Percentiles rank a stretch among this genome's conserved stretches.
phyloP scores from a whole-genome alignment of 345 rosid species.

The Heritiera littoralis region DNA sequence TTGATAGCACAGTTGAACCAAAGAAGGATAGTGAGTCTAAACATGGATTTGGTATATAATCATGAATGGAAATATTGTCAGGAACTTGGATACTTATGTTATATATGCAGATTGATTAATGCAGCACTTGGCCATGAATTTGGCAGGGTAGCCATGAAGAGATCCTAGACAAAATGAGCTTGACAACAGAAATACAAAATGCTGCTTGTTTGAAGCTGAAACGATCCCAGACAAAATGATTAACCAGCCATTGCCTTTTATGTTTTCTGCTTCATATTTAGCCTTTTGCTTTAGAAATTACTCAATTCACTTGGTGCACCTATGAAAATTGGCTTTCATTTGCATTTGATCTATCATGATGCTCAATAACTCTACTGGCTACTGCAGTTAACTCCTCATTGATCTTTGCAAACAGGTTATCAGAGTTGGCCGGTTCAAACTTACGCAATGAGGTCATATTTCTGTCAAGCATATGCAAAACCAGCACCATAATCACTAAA shows the following conservation, averaged over 20 bases:
- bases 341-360: slow-evolving; percentile 4
- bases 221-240: background rate
- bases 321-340: background rate
- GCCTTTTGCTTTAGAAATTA: too few relatives aligned
- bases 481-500: slow-evolving; percentile 29
- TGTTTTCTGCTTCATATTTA: too few relatives aligned
- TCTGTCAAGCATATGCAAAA: slow-evolving; percentile 29
- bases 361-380: slow-evolving; percentile 13
- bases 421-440: slow-evolving; percentile 19
- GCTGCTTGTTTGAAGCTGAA: background rate
- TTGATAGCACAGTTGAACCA: too few relatives aligned
- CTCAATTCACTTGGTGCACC: too few relatives aligned
- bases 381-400: slow-evolving; percentile 18
- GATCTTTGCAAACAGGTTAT: background rate
- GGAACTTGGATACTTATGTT: too few relatives aligned
- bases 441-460: slow-evolving; percentile 27
- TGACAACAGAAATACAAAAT: background rate
- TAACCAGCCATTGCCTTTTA: too few relatives aligned
- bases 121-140: too few relatives aligned
- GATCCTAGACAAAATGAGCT: background rate
- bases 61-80: too few relatives aligned
- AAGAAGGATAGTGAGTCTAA: too few relatives aligned
- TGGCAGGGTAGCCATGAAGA: too few relatives aligned
- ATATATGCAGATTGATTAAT: too few relatives aligned
- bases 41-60: too few relatives aligned